Base-by-base conservation (phyloP, 2,329 filamentous ascomycete genomes). In the Claviceps fusiformis region DNA sequence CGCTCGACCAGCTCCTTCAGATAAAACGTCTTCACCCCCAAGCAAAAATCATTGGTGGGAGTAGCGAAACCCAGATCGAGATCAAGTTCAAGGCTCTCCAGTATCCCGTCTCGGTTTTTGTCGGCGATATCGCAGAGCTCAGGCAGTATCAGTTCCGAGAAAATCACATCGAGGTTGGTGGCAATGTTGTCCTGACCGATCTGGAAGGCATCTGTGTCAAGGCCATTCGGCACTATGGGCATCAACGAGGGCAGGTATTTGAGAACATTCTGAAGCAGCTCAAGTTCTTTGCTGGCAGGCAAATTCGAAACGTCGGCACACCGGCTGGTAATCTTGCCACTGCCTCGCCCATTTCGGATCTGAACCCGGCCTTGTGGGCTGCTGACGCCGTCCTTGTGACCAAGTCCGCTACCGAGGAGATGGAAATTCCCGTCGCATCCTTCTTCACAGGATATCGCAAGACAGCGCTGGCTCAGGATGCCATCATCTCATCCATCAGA, bases 281-380 rank as follows among this genome's bases (percentile, higher is more conserved):
- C 54, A 86, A 86, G 60, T 96, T 92, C 67, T 97, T 98, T 70
- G 93, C 92, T 53, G 93, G 93, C 49, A 77, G 93, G 50, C 93
- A 98, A 65, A 97, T 98, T 64, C 81, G 93, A 62, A 98, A 97
- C 64, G 92, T 96, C n/a, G 93, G 92, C 35, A 96, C 93, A 0
- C 92, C 91, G 0, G 93, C 93, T 0, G 93, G 93, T 47, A 98
- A 97, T 64, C 71, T 98, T 37, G 91, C 87, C 1, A 98, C 93
- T 0, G 93, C 93, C 0, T 95, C 90, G 29, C 93, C 93, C 0
- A 98, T 97, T 49, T 96, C 92, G 0, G 93, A 98, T 73, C 72
- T 98, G 48, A 98, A 97, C 64, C 93, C 93, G 0, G 89, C 96
- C 0, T 84, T 98, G 52, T 87, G 96, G 67, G 91, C 89, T 3